A percentile compares a stretch with the other conserved stretches of the same genome.
These are phyloP conservation scores for Parvularia atlantis DNA, from an alignment of 78 protist species.

Conservation along the genomic window DNA sequence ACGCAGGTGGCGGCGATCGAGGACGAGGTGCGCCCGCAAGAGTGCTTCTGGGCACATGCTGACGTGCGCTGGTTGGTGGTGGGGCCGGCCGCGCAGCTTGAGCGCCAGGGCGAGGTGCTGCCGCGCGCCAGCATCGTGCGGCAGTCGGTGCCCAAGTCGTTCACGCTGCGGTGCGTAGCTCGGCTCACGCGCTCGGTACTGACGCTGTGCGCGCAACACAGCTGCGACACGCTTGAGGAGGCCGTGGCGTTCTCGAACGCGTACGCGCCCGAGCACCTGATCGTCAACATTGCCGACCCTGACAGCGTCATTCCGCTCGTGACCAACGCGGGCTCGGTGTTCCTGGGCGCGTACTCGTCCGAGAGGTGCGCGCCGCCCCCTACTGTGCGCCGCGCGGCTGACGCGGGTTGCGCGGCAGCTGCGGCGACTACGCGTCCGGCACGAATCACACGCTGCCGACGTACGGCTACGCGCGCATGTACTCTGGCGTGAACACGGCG, in stretches of 20 bases:
- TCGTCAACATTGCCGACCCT: constrained; percentile 21
- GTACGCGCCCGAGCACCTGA: constrained; percentile 67
- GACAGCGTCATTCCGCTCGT: neutral
- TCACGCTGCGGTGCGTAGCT: no score
- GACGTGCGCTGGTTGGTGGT: no score
- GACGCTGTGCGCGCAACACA: no score
- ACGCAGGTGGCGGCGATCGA: no score
- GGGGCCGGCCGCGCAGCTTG: no score
- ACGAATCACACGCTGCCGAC: constrained; percentile 79
- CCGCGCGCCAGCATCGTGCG: no score
- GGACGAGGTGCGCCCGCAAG: no score
- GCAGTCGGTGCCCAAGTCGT: no score
- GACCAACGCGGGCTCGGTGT: constrained; percentile 50
- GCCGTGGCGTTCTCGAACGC: constrained; percentile 37
- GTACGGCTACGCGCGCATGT: constrained; percentile 51
- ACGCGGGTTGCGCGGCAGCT: constrained; percentile 6
- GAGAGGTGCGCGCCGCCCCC: constrained; percentile 45
- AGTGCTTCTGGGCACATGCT: no score
- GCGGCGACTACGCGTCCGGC: constrained; percentile 76
- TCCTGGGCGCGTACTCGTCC: constrained; percentile 48
- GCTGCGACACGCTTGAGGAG: constrained; percentile 20
- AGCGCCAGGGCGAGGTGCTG: no score
- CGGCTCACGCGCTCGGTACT: no score
- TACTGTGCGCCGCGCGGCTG: no score
- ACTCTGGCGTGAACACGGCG: constrained; percentile 46